Conservation (phyloP, 2,329 filamentous ascomycete genomes). For the Waltergamsia citrina region DNA sequence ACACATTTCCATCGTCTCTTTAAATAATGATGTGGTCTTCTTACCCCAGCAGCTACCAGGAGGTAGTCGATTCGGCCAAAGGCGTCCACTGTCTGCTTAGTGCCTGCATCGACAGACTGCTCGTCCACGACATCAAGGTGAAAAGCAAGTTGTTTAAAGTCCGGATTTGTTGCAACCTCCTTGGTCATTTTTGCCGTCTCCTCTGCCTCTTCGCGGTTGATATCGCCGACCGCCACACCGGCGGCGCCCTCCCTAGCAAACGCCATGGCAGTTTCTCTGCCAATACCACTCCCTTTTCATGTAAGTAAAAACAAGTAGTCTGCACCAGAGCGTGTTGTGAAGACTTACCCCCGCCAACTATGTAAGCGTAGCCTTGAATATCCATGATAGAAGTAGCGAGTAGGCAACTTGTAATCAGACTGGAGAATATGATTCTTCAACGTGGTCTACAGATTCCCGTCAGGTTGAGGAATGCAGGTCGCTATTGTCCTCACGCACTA, state of each 20-base stretch:
- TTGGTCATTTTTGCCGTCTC: slow-evolving; percentile 4
- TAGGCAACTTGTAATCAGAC: no score
- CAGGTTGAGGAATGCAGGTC: no score
- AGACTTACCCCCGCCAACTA: no score
- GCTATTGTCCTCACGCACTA: no score
- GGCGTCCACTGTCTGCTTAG: slow-evolving; percentile 3
- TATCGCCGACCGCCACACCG: slow-evolving; percentile 7
- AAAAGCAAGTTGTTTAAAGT: slow-evolving; percentile 4
- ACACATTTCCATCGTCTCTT: no score
- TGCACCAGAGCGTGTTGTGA: no score
- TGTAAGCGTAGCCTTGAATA: no score
- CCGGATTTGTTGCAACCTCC: slow-evolving; percentile 5
- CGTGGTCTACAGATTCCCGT: no score
- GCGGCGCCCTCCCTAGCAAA: slow-evolving; percentile 8
- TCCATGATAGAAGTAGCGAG: no score
- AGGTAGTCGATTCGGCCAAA: slow-evolving; percentile 11
- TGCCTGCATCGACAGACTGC: slow-evolving; percentile 5
- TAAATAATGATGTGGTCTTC: no score
- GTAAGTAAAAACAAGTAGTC: no score
- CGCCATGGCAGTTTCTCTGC: slow-evolving; percentile 3
- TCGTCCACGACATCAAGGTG: slow-evolving; percentile 7
- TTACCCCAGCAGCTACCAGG: slow-evolving; percentile 9
- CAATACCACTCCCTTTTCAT: slow-evolving; percentile 3
- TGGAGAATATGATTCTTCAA: no score
- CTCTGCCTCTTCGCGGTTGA: slow-evolving; percentile 6